Evolutionary conservation across 805 yeast species (phyloP).

Genomic region (Sugiyamaella smithiae): DNA sequence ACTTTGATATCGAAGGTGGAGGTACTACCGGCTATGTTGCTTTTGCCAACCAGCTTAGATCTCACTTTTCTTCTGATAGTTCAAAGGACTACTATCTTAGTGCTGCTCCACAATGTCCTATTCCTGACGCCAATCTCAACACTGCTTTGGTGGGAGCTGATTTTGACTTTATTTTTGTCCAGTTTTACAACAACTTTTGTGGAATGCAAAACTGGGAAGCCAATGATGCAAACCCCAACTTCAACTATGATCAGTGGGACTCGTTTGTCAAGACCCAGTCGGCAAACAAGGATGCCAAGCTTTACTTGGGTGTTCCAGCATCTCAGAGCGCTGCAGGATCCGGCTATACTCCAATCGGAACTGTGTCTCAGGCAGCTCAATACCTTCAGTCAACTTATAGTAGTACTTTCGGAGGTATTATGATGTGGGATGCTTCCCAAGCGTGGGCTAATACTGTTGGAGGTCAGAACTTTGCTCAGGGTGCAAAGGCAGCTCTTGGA

Average conservation of each 20-base stretch:
- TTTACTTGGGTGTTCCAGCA: slow-evolving; percentile 64
- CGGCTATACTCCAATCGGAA: slow-evolving; percentile 46
- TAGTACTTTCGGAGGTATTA: slow-evolving; percentile 56
- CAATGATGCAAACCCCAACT: slow-evolving; percentile 29
- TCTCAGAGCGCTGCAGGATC: slow-evolving; percentile 49
- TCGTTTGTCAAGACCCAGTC: slow-evolving; percentile 45
- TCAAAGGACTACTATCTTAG: slow-evolving; percentile 50
- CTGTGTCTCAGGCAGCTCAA: slow-evolving; percentile 26
- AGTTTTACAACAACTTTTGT: slow-evolving; percentile 62
- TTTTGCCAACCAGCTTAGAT: slow-evolving; percentile 37
- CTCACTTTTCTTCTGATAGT: slow-evolving; percentile 25
- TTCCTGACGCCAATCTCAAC: slow-evolving; percentile 52
- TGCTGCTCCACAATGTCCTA: slow-evolving; percentile 69
- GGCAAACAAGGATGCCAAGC: slow-evolving; percentile 50
- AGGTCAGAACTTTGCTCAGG: slow-evolving; percentile 42
- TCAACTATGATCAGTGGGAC: slow-evolving; percentile 51
- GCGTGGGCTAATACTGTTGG: slow-evolving; percentile 45
- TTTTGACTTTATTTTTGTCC: slow-evolving; percentile 60
- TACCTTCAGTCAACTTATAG: slow-evolving; percentile 25
- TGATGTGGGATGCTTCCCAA: slow-evolving; percentile 83
- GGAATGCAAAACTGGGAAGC: slow-evolving; percentile 31
- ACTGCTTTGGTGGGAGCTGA: slow-evolving; percentile 42
- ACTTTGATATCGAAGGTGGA: slow-evolving; percentile 56
- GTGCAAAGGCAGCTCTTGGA: slow-evolving; percentile 9
- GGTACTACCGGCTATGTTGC: slow-evolving; percentile 50